Evolutionary conservation across 73 alveolate species (phyloP).

Genomic region (Tetrahymena borealis): DNA sequence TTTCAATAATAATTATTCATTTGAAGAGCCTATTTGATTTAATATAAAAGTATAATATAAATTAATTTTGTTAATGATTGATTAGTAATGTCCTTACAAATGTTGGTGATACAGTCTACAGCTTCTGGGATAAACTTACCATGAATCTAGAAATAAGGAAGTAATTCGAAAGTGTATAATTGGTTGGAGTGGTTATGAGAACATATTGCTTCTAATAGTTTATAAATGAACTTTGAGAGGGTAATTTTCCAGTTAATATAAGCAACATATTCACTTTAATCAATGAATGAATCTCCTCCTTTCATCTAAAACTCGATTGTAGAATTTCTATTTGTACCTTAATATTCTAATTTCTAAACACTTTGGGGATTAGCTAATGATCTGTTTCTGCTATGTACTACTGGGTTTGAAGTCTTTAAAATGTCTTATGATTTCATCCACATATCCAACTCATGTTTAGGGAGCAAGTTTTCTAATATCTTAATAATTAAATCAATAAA

Average conservation of each 20-base stretch:
- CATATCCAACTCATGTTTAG: background rate
- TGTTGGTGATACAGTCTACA: slow-evolving; percentile 8
- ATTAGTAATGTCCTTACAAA: background rate
- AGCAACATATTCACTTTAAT: slow-evolving; percentile 20
- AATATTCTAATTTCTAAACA: background rate
- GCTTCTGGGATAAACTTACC: slow-evolving; percentile 37
- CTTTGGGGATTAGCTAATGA: background rate
- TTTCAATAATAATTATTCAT: slow-evolving; percentile 10
- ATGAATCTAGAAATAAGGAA: slow-evolving; percentile 10
- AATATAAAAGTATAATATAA: no score
- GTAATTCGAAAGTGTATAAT: slow-evolving; percentile 12
- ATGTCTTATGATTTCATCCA: slow-evolving; percentile 4
- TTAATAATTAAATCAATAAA: slow-evolving; percentile 29
- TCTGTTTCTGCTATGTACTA: background rate
- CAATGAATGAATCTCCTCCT: background rate
- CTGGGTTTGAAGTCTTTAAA: background rate
- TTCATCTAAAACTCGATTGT: background rate
- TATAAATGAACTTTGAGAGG: slow-evolving; percentile 1
- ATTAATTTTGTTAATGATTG: no score
- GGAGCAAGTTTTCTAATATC: slow-evolving; percentile 6
- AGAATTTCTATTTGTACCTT: background rate
- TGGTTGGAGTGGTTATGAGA: slow-evolving; percentile 7
- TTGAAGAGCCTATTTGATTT: background rate
- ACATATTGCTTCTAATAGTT: slow-evolving; percentile 16
- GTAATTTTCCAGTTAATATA: slow-evolving; percentile 19